Evolutionary conservation across 345 rosid genomes (phyloP).

Genomic region (Cardamine resedifolia): DNA sequence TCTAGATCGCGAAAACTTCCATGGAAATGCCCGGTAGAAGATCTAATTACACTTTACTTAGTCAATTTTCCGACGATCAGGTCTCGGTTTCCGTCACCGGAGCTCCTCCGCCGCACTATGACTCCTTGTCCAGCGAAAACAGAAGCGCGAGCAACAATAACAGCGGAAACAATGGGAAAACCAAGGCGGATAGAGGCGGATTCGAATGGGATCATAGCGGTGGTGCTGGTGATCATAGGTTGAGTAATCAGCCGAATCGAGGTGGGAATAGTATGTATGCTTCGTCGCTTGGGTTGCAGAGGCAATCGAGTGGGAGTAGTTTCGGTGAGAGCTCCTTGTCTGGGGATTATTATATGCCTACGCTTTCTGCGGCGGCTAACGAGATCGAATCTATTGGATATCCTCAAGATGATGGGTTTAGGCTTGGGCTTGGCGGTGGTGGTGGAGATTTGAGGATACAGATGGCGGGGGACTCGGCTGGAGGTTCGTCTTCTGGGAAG

Average conservation of each 20-base stretch:
- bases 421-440: slow-evolving; percentile 37
- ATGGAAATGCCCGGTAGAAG: slow-evolving; percentile 92
- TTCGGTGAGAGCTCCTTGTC: slow-evolving; percentile 94
- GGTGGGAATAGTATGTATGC: slow-evolving; percentile 51
- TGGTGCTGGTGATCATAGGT: slow-evolving; percentile 47
- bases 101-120: slow-evolving; percentile 53
- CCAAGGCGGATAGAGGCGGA: slow-evolving; percentile 50
- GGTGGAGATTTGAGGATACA: slow-evolving; percentile 50
- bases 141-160: slow-evolving; percentile 30
- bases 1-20: slow-evolving; percentile 31
- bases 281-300: slow-evolving; percentile 66
- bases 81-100: slow-evolving; percentile 49
- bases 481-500: slow-evolving; percentile 66
- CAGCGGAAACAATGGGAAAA: slow-evolving; percentile 40
- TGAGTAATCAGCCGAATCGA: slow-evolving; percentile 49
- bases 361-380: slow-evolving; percentile 55
- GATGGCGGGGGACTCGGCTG: slow-evolving; percentile 39
- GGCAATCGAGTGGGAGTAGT: slow-evolving; percentile 98
- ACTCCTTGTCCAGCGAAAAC: slow-evolving; percentile 65
- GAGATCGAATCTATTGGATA: slow-evolving; percentile 69
- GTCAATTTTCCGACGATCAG: slow-evolving; percentile 77
- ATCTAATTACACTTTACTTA: slow-evolving; percentile 83
- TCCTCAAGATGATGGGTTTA: slow-evolving; percentile 52
- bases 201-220: slow-evolving; percentile 69
- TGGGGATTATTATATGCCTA: slow-evolving; percentile 77